phyloP scores from a whole-genome alignment of 2,329 filamentous ascomycete species.

The Sphaerulina vaccinii region DNA sequence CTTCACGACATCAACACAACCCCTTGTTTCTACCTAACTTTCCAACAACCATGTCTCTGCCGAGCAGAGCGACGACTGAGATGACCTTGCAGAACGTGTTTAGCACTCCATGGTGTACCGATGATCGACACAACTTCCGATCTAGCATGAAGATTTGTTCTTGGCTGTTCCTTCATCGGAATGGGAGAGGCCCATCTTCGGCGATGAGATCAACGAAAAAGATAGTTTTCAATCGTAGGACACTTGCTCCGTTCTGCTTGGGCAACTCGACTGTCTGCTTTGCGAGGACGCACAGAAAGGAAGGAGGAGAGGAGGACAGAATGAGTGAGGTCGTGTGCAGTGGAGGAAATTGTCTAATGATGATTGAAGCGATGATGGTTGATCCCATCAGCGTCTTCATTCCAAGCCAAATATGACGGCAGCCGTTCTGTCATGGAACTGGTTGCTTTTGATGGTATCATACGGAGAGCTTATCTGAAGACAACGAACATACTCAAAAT shows the following conservation, averaged over 20 bases:
- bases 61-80: slow-evolving; percentile 11
- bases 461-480: slow-evolving; percentile 38
- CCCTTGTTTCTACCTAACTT: slow-evolving; percentile 3
- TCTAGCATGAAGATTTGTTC: slow-evolving; percentile 23
- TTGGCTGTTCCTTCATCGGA: background rate
- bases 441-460: slow-evolving; percentile 34
- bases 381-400: background rate
- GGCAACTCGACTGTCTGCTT: slow-evolving; percentile 10
- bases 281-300: slow-evolving; percentile 25
- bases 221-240: slow-evolving; percentile 43
- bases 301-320: slow-evolving; percentile 1
- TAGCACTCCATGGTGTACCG: slow-evolving; percentile 16
- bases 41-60: slow-evolving; percentile 10
- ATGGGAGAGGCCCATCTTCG: slow-evolving; percentile 7
- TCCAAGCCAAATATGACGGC: slow-evolving; percentile 37
- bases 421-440: slow-evolving; percentile 28
- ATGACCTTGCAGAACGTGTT: slow-evolving; percentile 7
- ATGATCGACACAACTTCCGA: slow-evolving; percentile 18
- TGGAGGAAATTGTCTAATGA: slow-evolving; percentile 29
- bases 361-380: slow-evolving; percentile 21
- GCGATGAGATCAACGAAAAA: slow-evolving; percentile 32
- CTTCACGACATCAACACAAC: slow-evolving; percentile 7
- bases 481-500: slow-evolving; percentile 16
- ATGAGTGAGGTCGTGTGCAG: slow-evolving; percentile 12
- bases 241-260: slow-evolving; percentile 35